These are phyloP conservation scores for Chaetoscypha palmicola DNA, from an alignment of 2,329 filamentous ascomycete genomes.

Conservation along the genomic window DNA sequence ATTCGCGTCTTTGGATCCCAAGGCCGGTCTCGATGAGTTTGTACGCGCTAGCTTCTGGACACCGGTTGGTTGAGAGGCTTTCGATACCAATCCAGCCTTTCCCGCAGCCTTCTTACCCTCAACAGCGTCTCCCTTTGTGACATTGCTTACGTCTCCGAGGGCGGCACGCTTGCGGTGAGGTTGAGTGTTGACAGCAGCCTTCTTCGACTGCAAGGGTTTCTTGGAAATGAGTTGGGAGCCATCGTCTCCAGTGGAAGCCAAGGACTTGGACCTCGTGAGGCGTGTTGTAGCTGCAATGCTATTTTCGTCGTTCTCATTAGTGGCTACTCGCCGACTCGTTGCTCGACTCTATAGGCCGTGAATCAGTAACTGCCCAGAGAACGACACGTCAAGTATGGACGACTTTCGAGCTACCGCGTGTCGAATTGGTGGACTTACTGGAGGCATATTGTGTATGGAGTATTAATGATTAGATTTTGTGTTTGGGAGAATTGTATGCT, in stretches of 20 bases:
- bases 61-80: conserved; percentile 73
- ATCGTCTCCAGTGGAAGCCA: conserved; percentile 53
- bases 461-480: conserved; percentile 31
- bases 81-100: conserved; percentile 67
- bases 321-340: conserved; percentile 65
- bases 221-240: conserved; percentile 45
- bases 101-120: conserved; percentile 71
- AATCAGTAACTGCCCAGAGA: conserved; percentile 35
- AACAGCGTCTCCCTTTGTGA: conserved; percentile 66
- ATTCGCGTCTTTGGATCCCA: conserved; percentile 55
- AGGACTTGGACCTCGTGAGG: conserved; percentile 87
- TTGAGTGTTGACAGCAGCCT: conserved; percentile 45
- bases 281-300: conserved; percentile 59
- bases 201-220: conserved; percentile 66
- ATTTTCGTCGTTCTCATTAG: conserved; percentile 96
- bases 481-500: conserved; percentile 14
- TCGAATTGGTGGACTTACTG: no score
- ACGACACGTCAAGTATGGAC: background rate
- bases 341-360: conserved; percentile 49
- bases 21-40: conserved; percentile 53
- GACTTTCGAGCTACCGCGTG: no score
- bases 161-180: conserved; percentile 69
- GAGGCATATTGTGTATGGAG: conserved; percentile 40
- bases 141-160: conserved; percentile 92
- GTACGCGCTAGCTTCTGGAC: conserved; percentile 63